Percentiles rank a stretch among this genome's conserved stretches.
Evolutionary conservation across 371 early-diverging fungal genomes (phyloP).

Genomic region (Nematocida ironsii): DNA sequence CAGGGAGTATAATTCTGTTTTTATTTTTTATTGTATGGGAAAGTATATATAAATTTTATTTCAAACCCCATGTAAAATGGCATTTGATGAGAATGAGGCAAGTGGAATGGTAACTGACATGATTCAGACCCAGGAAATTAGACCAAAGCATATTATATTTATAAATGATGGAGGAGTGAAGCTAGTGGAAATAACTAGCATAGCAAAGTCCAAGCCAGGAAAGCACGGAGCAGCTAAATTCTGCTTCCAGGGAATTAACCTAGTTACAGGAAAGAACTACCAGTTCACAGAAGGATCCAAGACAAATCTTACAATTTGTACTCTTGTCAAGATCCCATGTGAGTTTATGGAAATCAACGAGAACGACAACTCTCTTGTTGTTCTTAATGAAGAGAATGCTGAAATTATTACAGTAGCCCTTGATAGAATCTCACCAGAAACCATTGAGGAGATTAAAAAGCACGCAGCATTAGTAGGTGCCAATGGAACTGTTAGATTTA

Average conservation of each 20-base stretch:
- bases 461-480: neutral
- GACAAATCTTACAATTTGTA: conserved; percentile 34
- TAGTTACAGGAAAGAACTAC: conserved; percentile 28
- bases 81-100: conserved; percentile 23
- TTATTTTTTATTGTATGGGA: conserved; percentile 1
- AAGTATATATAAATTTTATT: conserved; percentile 40
- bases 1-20: neutral
- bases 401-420: conserved; percentile 6
- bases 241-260: conserved; percentile 37
- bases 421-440: conserved; percentile 7
- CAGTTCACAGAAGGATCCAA: conserved; percentile 37
- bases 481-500: neutral
- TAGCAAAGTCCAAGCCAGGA: conserved; percentile 66
- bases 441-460: conserved; percentile 19
- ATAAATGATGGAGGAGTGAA: conserved; percentile 29
- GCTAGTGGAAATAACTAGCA: conserved; percentile 56
- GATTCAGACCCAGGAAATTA: conserved; percentile 35
- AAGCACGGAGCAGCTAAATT: conserved; percentile 70
- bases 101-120: conserved; percentile 44
- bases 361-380: conserved; percentile 11
- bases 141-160: conserved; percentile 36
- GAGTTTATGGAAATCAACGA: conserved; percentile 37
- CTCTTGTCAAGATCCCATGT: conserved; percentile 32
- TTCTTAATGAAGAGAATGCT: conserved; percentile 25
- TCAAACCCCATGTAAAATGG: conserved; percentile 31